These are phyloP conservation scores for Coccomyxa subellipsoidea DNA, from an alignment of 163 green algal genomes.

Conservation along the genomic window DNA sequence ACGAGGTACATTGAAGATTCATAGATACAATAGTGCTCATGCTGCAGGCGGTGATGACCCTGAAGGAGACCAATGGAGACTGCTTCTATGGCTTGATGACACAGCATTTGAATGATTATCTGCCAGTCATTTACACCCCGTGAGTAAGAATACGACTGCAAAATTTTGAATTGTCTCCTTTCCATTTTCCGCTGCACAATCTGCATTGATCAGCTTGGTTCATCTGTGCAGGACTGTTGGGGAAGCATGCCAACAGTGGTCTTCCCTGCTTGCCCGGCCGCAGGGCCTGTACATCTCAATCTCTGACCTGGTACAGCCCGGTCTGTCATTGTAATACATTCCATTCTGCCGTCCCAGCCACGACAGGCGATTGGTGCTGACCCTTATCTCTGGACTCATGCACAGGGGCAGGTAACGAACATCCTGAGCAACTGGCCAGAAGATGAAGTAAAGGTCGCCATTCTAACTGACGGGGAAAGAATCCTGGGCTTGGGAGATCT, in stretches of 20 bases:
- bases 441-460: slow-evolving; percentile 40
- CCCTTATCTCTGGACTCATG: not conserved
- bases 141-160: no score
- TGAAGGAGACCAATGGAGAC: slow-evolving; percentile 20
- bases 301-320: slow-evolving; percentile 38
- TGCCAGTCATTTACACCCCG: slow-evolving; percentile 85
- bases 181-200: no score
- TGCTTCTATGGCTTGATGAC: slow-evolving; percentile 29
- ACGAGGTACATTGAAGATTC: no score
- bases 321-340: no score
- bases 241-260: slow-evolving; percentile 71
- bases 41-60: slow-evolving; percentile 19
- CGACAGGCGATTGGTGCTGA: no score
- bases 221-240: slow-evolving; percentile 76
- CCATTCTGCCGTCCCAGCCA: no score
- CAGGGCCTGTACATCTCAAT: slow-evolving; percentile 63
- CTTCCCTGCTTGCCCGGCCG: slow-evolving; percentile 29
- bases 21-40: not conserved
- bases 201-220: no score
- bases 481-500: slow-evolving; percentile 88
- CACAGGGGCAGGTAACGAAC: not conserved
- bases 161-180: no score
- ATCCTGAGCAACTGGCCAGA: slow-evolving; percentile 24
- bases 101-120: slow-evolving; percentile 41
- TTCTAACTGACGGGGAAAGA: slow-evolving; percentile 86